A percentile compares a stretch with the other conserved stretches of the same genome.
phyloP scores from a whole-genome alignment of 805 yeast species.

The Jamesozyma gamospora region DNA sequence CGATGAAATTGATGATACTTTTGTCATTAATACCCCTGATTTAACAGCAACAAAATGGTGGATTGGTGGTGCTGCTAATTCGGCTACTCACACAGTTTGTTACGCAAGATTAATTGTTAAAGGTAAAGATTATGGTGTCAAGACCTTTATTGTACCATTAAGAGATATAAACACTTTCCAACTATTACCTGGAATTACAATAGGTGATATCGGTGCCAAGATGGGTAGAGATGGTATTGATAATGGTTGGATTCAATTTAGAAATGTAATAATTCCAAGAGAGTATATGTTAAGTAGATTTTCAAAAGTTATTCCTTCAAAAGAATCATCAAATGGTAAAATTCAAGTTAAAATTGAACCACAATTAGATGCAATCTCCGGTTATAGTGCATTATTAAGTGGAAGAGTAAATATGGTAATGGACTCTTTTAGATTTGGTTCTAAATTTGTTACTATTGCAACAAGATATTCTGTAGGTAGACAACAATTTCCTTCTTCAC shows the following conservation, averaged over 20 bases:
- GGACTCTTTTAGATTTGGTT: slow-evolving; percentile 74
- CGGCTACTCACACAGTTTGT: slow-evolving; percentile 78
- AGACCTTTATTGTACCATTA: slow-evolving; percentile 83
- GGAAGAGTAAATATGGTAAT: slow-evolving; percentile 87
- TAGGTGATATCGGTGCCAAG: slow-evolving; percentile 90
- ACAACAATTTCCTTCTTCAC: slow-evolving; percentile 54
- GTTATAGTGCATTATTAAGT: slow-evolving; percentile 72
- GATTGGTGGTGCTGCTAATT: slow-evolving; percentile 97
- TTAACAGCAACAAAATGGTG: slow-evolving; percentile 95
- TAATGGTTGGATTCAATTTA: slow-evolving; percentile 93
- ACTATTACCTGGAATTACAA: slow-evolving; percentile 64
- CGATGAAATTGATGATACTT: slow-evolving; percentile 53
- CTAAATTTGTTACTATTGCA: slow-evolving; percentile 75
- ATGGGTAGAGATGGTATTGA: slow-evolving; percentile 96
- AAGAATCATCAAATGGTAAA: slow-evolving; percentile 52
- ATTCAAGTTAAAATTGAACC: slow-evolving; percentile 35
- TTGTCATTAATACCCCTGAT: slow-evolving; percentile 77
- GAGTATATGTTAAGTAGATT: slow-evolving; percentile 74
- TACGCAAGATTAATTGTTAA: slow-evolving; percentile 76
- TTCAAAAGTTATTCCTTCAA: slow-evolving; percentile 50
- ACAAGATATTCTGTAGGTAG: slow-evolving; percentile 83
- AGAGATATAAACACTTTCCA: slow-evolving; percentile 60
- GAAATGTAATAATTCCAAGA: slow-evolving; percentile 74
- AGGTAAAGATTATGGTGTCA: slow-evolving; percentile 85
- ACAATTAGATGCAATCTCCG: slow-evolving; percentile 76